These are phyloP conservation scores for Penicillium nordicum DNA, from an alignment of 2,329 filamentous ascomycete genomes.

Conservation along the genomic window DNA sequence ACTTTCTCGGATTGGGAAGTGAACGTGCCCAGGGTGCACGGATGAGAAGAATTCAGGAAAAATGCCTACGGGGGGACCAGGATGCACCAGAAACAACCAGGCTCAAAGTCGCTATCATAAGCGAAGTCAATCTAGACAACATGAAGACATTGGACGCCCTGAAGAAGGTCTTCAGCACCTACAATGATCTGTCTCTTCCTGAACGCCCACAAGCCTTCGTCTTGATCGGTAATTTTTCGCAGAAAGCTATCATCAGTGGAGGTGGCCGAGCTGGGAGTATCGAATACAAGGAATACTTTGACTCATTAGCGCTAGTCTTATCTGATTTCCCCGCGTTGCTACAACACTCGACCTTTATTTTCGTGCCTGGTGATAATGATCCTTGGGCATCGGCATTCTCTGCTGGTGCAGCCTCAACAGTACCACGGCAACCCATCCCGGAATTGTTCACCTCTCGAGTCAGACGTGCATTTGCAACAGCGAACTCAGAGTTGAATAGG, in stretches of 20 bases:
- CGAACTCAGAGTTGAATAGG: constrained; percentile 66
- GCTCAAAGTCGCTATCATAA: constrained; percentile 68
- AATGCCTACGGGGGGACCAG: constrained; percentile 52
- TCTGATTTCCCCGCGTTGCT: constrained; percentile 80
- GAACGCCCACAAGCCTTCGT: constrained; percentile 74
- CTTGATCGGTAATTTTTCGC: constrained; percentile 78
- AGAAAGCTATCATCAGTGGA: constrained; percentile 57
- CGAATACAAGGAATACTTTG: constrained; percentile 95
- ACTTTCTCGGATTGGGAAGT: constrained; percentile 88
- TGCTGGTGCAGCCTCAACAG: constrained; percentile 45
- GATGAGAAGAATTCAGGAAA: constrained; percentile 77
- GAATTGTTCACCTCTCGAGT: constrained; percentile 88
- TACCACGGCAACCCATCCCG: constrained; percentile 60
- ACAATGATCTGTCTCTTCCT: constrained; percentile 62
- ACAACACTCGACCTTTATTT: constrained; percentile 77
- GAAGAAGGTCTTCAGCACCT: constrained; percentile 70
- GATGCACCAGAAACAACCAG: constrained; percentile 31
- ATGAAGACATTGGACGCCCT: constrained; percentile 78
- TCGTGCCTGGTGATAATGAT: constrained; percentile 94
- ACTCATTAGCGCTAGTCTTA: constrained; percentile 76
- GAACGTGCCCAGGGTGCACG: constrained; percentile 76
- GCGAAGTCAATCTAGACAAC: constrained; percentile 82
- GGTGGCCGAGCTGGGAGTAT: constrained; percentile 76
- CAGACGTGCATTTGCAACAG: constrained; percentile 72
- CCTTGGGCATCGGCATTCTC: constrained; percentile 88